Evolutionary conservation across 257 asterid species (phyloP), one percentile per base, ranked within the genome.

Genomic region (Solanum virginianum): DNA sequence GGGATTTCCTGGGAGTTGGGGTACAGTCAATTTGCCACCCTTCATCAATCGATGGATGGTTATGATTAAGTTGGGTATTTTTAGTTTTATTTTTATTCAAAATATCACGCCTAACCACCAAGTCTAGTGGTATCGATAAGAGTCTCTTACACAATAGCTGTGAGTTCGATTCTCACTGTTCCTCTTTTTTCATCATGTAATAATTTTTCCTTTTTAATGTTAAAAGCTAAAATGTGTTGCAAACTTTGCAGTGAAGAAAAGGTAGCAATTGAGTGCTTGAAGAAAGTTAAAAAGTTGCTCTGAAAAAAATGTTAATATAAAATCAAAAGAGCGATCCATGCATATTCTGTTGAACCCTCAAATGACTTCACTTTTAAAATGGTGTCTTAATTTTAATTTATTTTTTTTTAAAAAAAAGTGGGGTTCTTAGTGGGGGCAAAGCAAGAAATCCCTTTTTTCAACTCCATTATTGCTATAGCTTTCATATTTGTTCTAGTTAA

Each of bases 1-100:
- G 99, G 91, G 99, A 94, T 86, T 96, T 96, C 89, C 95, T 96
- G 87, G 99, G 99, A 10, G 99, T 95, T 84, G 98, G 99, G 63
- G 89, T 89, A 22, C 97, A 92, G 45, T 69, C 97, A 77, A 90
- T 95, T 68, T 94, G 97, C 89, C 94, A 90, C 86, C 98, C 96
- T 72, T 84, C 98, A 66, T 90, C 98, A 49, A 89, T 96, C 88
- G 91, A 92, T 83, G 97, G 96, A 88, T 96, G 97, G 98, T 90
- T 93, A 84, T 95, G 97, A 95, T 87, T 16, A 57, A 49, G 2
- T 22, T 32, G 43, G 47, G 14, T 32, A 60, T 62, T 83, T 53
- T 26, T 3, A 10, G 3, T 77, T 6, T 24, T 0, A 77, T 77
- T 74, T 74, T 32, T 32, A 32, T 32, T 32, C 36, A 3, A 51